Percentiles rank a stretch among this genome's conserved stretches.
Conservation (phyloP, 2,329 filamentous ascomycete genomes). For the Paramyrothecium sp. region DNA sequence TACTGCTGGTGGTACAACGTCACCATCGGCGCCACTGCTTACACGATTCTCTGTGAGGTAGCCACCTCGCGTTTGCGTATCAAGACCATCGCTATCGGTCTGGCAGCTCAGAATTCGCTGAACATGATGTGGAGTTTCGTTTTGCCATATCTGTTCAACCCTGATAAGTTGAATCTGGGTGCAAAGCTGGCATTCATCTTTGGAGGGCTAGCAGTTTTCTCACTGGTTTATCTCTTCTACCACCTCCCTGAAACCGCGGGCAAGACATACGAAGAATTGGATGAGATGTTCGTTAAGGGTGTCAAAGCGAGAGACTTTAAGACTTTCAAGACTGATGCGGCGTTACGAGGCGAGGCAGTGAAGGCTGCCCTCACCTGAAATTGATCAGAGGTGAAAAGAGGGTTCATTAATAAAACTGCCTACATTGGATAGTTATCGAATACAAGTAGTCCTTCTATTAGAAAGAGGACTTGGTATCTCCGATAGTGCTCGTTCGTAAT, state of each 20-base stretch:
- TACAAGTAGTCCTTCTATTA: too few relatives aligned
- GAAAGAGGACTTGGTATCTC: too few relatives aligned
- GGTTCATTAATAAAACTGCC: too few relatives aligned
- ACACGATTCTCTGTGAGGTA: conserved; percentile 14
- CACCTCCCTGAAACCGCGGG: conserved; percentile 12
- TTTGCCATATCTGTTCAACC: conserved; percentile 10
- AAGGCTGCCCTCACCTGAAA: too few relatives aligned
- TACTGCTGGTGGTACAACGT: conserved; percentile 6
- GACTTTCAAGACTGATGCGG: neutral
- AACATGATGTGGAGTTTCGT: conserved; percentile 9
- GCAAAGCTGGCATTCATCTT: conserved; percentile 12
- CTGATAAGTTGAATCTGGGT: conserved; percentile 11
- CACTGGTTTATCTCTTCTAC: conserved; percentile 8
- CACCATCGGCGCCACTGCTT: conserved; percentile 17
- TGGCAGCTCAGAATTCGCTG: conserved; percentile 12
- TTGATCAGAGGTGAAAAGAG: too few relatives aligned
- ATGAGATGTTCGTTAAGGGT: conserved; percentile 13
- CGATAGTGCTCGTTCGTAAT: too few relatives aligned
- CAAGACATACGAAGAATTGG: conserved; percentile 12
- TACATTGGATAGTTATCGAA: too few relatives aligned
- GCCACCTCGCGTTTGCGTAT: conserved; percentile 13
- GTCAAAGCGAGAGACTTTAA: conserved; percentile 10
- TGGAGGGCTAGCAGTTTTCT: conserved; percentile 5
- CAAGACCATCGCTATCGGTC: conserved; percentile 14
- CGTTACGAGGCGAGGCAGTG: too few relatives aligned